Base-by-base conservation (phyloP, 1,139 yeast genomes). In the Diutina ranongensis region DNA sequence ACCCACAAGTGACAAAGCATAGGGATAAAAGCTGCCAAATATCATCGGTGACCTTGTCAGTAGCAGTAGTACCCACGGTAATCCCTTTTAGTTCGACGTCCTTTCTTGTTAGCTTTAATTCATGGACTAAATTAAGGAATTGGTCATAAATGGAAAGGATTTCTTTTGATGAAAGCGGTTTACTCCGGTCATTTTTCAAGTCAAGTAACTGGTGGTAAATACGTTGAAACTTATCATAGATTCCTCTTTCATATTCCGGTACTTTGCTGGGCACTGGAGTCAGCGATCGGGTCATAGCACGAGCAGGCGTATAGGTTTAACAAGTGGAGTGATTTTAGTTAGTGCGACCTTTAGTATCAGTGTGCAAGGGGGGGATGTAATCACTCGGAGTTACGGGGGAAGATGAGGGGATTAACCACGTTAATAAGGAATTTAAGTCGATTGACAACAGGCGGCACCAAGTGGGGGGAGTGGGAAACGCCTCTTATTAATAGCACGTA, bases 1-100 rank as follows among this genome's bases (percentile, higher is more conserved):
- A 71, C 2, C 98, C 98, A 50, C 94, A 94, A 1, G 97, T 86
- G 53, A 89, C 76, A 60, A 88, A 85, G 52, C 94, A 84, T 47
- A 92, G 68, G 13, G 95, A 83, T 45, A 89, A 66, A 46, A 92
- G 67, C 60, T 89, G 96, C 71, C 92, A 85, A 22, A 83, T 83
- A 56, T 92, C 97, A 59, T 87, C 95, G 36, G 85, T 71, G n/a
- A 84, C 70, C 18, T 76, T 68, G 58, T 87, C 95, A 19, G 83
- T 83, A 50, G 58, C 52, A 44, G 72, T 72, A 48, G 67, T 55
- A 34, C 54, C 57, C 44, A 70, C 56, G 20, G 63, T 64, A 51
- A 65, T 59, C 13, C 74, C 80, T 45, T 64, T 63, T 46, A 74
- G 58, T 49, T 74, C 80, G 47, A 68, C 72, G 51, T 66, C 73